Conservation (phyloP, 2,329 filamentous ascomycete genomes). For the Penicillium sp. region DNA sequence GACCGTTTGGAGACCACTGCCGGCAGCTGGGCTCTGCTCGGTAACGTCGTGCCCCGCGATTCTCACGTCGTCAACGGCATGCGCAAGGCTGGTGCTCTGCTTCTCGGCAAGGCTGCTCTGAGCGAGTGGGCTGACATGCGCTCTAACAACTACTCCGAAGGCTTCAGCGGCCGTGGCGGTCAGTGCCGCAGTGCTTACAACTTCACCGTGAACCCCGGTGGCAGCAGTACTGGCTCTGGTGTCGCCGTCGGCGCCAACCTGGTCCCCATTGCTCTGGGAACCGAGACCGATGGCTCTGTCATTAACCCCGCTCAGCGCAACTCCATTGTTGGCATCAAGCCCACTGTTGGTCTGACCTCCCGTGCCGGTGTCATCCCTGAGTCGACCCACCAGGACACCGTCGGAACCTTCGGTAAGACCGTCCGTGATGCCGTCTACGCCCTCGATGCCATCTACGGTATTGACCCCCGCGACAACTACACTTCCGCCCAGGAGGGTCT, state of each 20-base stretch:
- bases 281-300: constrained; percentile 71
- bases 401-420: constrained; percentile 67
- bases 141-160: constrained; percentile 65
- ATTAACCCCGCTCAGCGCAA: constrained; percentile 72
- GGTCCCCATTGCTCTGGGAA: constrained; percentile 66
- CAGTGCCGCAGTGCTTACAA: constrained; percentile 68
- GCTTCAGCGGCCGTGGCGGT: constrained; percentile 64
- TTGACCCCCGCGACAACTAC: constrained; percentile 65
- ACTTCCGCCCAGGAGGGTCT: constrained; percentile 58
- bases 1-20: constrained; percentile 74
- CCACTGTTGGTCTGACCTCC: constrained; percentile 71
- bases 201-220: constrained; percentile 65
- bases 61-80: constrained; percentile 63
- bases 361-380: constrained; percentile 65
- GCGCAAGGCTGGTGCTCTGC: constrained; percentile 64
- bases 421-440: constrained; percentile 67
- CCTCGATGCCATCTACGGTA: constrained; percentile 67
- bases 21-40: constrained; percentile 66
- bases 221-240: constrained; percentile 66
- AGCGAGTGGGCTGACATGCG: constrained; percentile 76
- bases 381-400: constrained; percentile 65
- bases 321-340: constrained; percentile 70
- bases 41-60: constrained; percentile 66
- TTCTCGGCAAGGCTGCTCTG: constrained; percentile 69
- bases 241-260: constrained; percentile 64